Base-by-base conservation (phyloP, 2,329 filamentous ascomycete species). In the Diaporthe batatas region DNA sequence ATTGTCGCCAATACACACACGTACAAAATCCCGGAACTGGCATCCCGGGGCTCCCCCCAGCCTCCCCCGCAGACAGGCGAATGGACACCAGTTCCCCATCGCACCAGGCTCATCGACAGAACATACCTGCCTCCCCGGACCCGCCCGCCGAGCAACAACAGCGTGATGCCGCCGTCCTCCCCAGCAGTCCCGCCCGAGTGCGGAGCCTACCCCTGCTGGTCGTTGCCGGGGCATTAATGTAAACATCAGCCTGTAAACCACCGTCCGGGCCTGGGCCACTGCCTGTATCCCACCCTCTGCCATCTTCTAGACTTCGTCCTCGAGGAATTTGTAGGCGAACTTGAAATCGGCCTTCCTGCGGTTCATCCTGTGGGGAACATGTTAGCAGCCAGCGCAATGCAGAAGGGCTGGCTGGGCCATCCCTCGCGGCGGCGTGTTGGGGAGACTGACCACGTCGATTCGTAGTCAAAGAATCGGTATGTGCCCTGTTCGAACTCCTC, bases 401-500 rank as follows among this genome's bases (percentile, higher is more conserved):
- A 23, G 18, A 51, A 36, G 7, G 11, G 36, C 6, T 16, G 21
- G 36, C 6, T 16, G 21, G n/a, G 34, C 34, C 29, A 36, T 65
- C 62, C 44, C 32, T 51, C 21, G 14, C 12, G 11, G 36, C 11
- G 58, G 21, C 21, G 44, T n/a, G 10, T 21, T 25, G 25, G 49
- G 16, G 21, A 10, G n/a, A 69, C 93, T 84, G 85, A 98, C 96
- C 96, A 99, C 80, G 96, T 99, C 83, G 94, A 97, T 85, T 99
- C 96, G 81, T 99, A 99, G 84, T 99, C 96, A 83, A 99, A 99
- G 87, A 99, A 99, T 67, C 96, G 92, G 86, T 99, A 99, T 32
- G 96, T 99, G 75, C 96, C 96, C 84, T 99, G 96, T 85, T 99
- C 96, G 80, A 94, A 98, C 84, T 99, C 96, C 83, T 99, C 96